Conservation (phyloP, 1,284 basidiomycete species). For the Trichosporon faecale region DNA sequence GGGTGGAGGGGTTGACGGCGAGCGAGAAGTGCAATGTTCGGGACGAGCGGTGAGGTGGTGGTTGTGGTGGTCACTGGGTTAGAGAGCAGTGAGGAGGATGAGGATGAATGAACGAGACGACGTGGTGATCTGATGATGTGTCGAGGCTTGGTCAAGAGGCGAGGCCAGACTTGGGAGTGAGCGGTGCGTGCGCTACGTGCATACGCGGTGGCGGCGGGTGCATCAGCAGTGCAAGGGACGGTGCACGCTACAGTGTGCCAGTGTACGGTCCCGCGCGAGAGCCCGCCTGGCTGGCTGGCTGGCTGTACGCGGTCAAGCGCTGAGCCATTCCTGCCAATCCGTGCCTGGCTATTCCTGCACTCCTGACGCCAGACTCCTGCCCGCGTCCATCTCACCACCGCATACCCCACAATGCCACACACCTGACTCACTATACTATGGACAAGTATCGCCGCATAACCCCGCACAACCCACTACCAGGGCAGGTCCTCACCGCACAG, state of each 20-base stretch:
- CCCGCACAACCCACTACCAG: conserved; percentile 15
- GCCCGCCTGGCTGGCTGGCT: neutral
- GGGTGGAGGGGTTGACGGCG: neutral
- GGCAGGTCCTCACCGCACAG: neutral
- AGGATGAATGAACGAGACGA: neutral
- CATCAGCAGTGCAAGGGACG: neutral
- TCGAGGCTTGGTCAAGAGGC: neutral
- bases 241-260: neutral
- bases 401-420: neutral
- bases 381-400: neutral
- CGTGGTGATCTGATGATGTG: neutral
- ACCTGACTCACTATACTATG: neutral
- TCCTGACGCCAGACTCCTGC: neutral
- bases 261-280: neutral
- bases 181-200: neutral
- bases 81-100: neutral
- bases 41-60: neutral
- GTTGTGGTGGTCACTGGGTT: neutral
- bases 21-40: neutral
- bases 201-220: conserved; percentile 9
- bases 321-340: neutral
- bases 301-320: neutral
- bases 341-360: neutral
- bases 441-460: conserved; percentile 7
- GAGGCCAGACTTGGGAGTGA: neutral